Percentiles rank a stretch among this genome's conserved stretches.
Evolutionary conservation across 148 eudicot genomes (phyloP).

Genomic region (Tetragonia tetragonoides): DNA sequence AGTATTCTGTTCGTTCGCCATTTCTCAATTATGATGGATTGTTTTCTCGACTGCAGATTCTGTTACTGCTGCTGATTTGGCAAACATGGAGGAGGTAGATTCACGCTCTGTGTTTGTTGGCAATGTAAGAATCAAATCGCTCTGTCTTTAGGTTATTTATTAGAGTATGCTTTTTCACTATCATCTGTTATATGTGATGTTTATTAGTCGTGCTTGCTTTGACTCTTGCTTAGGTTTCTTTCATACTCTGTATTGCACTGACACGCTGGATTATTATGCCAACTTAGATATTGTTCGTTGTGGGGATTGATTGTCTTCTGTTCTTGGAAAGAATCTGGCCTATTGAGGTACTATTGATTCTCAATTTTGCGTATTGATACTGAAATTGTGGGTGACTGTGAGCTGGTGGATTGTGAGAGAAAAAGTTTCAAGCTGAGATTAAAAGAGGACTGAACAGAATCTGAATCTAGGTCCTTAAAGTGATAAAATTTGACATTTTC

Average conservation of each 20-base stretch:
- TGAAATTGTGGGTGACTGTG: too few relatives aligned
- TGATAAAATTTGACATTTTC: too few relatives aligned
- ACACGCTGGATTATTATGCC: background rate
- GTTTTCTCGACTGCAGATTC: conserved; percentile 52
- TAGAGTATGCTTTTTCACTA: background rate
- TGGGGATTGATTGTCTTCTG: too few relatives aligned
- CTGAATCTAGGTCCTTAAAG: too few relatives aligned
- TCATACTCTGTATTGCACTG: background rate
- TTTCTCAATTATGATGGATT: background rate
- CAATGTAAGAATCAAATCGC: conserved; percentile 57
- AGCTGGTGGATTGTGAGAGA: too few relatives aligned
- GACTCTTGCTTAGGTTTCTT: background rate
- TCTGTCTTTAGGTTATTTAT: background rate
- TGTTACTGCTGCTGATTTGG: conserved; percentile 64
- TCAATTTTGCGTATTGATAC: too few relatives aligned
- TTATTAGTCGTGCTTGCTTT: background rate
- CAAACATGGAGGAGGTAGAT: conserved; percentile 83
- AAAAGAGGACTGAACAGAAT: too few relatives aligned
- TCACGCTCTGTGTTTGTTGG: conserved; percentile 85
- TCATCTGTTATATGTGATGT: background rate
- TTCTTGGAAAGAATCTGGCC: too few relatives aligned
- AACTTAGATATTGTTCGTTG: too few relatives aligned
- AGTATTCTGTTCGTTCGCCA: background rate
- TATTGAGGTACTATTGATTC: too few relatives aligned
- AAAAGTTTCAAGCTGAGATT: too few relatives aligned